These are phyloP conservation scores for Lodderomyces oxycetoniae DNA, from an alignment of 1,139 yeast genomes.

Conservation along the genomic window DNA sequence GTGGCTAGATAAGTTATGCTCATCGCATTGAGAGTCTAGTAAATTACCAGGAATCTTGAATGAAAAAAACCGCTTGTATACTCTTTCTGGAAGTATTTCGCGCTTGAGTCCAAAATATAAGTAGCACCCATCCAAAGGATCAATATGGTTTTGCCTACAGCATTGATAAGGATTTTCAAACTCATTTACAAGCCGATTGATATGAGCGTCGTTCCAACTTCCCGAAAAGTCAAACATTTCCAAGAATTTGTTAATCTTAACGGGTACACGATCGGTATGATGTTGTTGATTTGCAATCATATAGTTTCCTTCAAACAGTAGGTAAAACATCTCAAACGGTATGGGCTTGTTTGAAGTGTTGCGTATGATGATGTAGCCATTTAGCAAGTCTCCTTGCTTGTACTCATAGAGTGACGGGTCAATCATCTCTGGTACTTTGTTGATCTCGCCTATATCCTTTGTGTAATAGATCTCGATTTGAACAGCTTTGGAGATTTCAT, in stretches of 20 bases:
- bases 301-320: conserved; percentile 37
- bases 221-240: conserved; percentile 46
- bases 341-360: conserved; percentile 25
- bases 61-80: conserved; percentile 39
- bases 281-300: conserved; percentile 15
- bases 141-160: conserved; percentile 14
- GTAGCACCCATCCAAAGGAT: conserved; percentile 27
- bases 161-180: conserved; percentile 15
- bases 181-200: conserved; percentile 32
- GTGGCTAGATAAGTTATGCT: conserved; percentile 31
- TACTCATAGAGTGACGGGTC: conserved; percentile 35
- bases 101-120: conserved; percentile 24
- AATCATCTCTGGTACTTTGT: conserved; percentile 26
- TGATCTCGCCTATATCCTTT: conserved; percentile 29
- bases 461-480: conserved; percentile 32
- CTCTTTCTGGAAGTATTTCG: conserved; percentile 23
- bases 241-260: conserved; percentile 17
- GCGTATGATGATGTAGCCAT: conserved; percentile 32
- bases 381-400: conserved; percentile 38
- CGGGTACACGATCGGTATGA: conserved; percentile 14
- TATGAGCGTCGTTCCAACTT: conserved; percentile 30
- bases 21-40: conserved; percentile 36
- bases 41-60: conserved; percentile 38
- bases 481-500: conserved; percentile 25
- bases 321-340: conserved; percentile 40